Base-by-base conservation (phyloP, 306 rosid genomes). In the Hippophae gyantsensis region DNA sequence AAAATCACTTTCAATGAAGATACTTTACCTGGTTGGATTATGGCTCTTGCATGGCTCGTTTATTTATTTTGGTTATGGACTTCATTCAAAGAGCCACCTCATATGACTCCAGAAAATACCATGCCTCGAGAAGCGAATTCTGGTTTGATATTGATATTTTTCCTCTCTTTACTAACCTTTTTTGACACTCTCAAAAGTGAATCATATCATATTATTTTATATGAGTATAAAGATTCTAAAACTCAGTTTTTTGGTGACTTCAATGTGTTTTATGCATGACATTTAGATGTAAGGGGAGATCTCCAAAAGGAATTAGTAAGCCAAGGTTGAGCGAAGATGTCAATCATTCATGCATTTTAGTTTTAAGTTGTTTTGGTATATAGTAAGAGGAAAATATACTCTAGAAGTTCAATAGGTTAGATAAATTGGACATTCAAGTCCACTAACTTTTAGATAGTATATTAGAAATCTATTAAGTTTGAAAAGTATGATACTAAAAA, bases 1-100 rank as follows among this genome's bases (percentile, higher is more conserved):
- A 75, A 58, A 7, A 13, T 79, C 43, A 79, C 84, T 40, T 79
- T 79, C 67, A 79, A 79, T 52, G 75, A 71, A 63, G 71, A 64
- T n/a, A 79, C 84, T 43, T 72, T 79, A 58, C 84, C 84, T 8
- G 84, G 84, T 49, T 79, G 84, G 84, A 9, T 60, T 56, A 75
- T 79, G 84, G 77, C 81, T 68, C 57, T 75, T 23, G 84, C 78
- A 4, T 79, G 84, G 84, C 69, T 79, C 14, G 10, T 79, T 45
- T 75, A 75, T 60, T 66, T 79, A 56, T 1, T 71, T 44, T 75
- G 84, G 78, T 41, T 79, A 49, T 75, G 62, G 52, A 64, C 64
- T 61, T 79, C 73, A 43, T 79, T 79, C 42, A 61, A 51, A 58
- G 84, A 79, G 64, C 84, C 84, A 65, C 47, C 51, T 54, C 68